Evolutionary conservation across 1,284 basidiomycete species (phyloP).

Genomic region (Puccinia brachypodii): DNA sequence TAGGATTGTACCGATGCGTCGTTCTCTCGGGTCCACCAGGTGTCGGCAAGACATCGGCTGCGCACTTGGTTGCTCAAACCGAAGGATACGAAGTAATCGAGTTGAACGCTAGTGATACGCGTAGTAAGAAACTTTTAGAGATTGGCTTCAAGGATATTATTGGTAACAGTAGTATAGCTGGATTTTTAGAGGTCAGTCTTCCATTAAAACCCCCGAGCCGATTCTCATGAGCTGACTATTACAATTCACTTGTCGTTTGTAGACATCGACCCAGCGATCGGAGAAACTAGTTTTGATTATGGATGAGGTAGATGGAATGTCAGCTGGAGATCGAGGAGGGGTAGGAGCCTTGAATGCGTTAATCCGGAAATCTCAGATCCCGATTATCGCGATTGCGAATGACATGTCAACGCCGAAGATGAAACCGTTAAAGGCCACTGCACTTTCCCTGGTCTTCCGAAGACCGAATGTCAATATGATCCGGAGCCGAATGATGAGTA

Average conservation of each 20-base stretch:
- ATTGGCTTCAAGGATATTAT: slow-evolving; percentile 59
- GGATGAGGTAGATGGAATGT: slow-evolving; percentile 99
- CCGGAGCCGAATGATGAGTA: slow-evolving; percentile 81
- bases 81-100: slow-evolving; percentile 91
- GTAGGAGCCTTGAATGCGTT: slow-evolving; percentile 87
- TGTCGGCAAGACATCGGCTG: slow-evolving; percentile 96
- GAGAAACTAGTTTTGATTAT: slow-evolving; percentile 87
- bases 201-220: neutral
- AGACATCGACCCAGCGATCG: slow-evolving; percentile 58
- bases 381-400: slow-evolving; percentile 97
- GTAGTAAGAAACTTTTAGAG: slow-evolving; percentile 96
- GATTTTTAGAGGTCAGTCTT: slow-evolving; percentile 35
- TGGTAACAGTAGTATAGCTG: slow-evolving; percentile 51
- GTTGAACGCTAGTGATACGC: slow-evolving; percentile 89
- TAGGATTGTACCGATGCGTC: slow-evolving; percentile 81
- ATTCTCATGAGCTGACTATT: neutral
- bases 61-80: slow-evolving; percentile 83
- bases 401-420: slow-evolving; percentile 83
- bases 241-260: neutral
- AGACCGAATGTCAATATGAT: slow-evolving; percentile 75
- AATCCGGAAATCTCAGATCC: slow-evolving; percentile 92
- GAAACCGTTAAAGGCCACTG: slow-evolving; percentile 75
- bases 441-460: slow-evolving; percentile 73
- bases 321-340: slow-evolving; percentile 91
- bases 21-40: slow-evolving; percentile 91